Base-by-base conservation (phyloP, 1,284 basidiomycete genomes). In the Lentinula novae-zelandiae region DNA sequence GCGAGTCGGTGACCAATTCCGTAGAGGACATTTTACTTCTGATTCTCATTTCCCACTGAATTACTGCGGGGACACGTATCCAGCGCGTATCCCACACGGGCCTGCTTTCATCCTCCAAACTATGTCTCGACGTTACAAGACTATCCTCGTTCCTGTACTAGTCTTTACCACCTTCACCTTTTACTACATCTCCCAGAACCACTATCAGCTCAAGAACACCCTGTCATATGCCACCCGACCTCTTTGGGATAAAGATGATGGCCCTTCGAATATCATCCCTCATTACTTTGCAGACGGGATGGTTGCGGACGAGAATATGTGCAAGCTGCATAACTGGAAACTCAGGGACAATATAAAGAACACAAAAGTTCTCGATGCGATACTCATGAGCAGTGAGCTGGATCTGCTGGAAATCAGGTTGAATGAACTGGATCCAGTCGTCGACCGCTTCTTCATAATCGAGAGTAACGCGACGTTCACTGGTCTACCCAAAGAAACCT, bases 341-440 rank as follows among this genome's bases (percentile, higher is more conserved):
- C 60, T 67, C 61, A 73, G 82, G 48, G 63, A 67, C 31, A 63
- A 66, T 36, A 61, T 60, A 27, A 61, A 62, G 33, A 67, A 68
- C 44, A 63, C 76, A 60, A 74, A 74, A 63, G 74, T 81, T 36
- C 67, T 81, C 44, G 87, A 89, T 67, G 84, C 86, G 2, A 78
- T 88, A 39, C 76, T 86, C 42, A 77, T 85, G 72, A 82, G 80
- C 71, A 85, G 81, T 62, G 88, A 90, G 71, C 73, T 90, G 36
- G 88, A 90, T 69, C 72, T 90, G 60, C 72, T 90, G 54, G 86
- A 90, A 69, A 81, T 90, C 59, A 78, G 89, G 5, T 73, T 90
- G 71, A 75, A 84, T 71, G 89, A 91, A 72, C 79, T 89, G 61
- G 79, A 81, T 61, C 70, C 76, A 3, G 76, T 84, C 56, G 87